Evolutionary conservation across 129 eudicot genomes (phyloP).

Genomic region (Flaveria brownii): DNA sequence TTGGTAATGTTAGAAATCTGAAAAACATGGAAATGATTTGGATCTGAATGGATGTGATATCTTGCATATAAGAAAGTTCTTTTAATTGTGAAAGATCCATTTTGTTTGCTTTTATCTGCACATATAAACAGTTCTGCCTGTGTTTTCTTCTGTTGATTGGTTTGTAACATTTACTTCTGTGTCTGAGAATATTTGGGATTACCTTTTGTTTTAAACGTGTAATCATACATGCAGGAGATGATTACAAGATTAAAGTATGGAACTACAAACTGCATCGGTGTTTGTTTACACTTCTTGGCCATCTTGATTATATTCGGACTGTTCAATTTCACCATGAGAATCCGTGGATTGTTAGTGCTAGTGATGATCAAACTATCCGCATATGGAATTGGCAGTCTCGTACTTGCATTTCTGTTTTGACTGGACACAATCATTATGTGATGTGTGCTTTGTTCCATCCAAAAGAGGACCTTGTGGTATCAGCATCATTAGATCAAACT

Average conservation of each 20-base stretch:
- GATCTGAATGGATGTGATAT: conserved; percentile 22
- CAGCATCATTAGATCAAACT: conserved; percentile 88
- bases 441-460: conserved; percentile 91
- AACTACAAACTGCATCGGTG: conserved; percentile 85
- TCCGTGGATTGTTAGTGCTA: conserved; percentile 92
- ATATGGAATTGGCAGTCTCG: conserved; percentile 96
- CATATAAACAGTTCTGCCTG: neutral
- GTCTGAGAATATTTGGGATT: conserved; percentile 6
- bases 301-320: conserved; percentile 79
- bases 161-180: neutral
- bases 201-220: conserved; percentile 16
- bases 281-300: conserved; percentile 82
- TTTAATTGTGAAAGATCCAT: neutral
- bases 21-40: conserved; percentile 5
- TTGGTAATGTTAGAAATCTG: neutral
- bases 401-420: conserved; percentile 78
- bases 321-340: conserved; percentile 86
- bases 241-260: conserved; percentile 89
- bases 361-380: conserved; percentile 89
- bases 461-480: conserved; percentile 79
- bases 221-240: conserved; percentile 65
- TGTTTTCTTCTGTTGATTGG: neutral
- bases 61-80: conserved; percentile 23
- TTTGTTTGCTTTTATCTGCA: neutral
- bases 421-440: conserved; percentile 89